Evolutionary conservation across 805 yeast genomes (phyloP).

Genomic region (Komagataella mondaviorum): DNA sequence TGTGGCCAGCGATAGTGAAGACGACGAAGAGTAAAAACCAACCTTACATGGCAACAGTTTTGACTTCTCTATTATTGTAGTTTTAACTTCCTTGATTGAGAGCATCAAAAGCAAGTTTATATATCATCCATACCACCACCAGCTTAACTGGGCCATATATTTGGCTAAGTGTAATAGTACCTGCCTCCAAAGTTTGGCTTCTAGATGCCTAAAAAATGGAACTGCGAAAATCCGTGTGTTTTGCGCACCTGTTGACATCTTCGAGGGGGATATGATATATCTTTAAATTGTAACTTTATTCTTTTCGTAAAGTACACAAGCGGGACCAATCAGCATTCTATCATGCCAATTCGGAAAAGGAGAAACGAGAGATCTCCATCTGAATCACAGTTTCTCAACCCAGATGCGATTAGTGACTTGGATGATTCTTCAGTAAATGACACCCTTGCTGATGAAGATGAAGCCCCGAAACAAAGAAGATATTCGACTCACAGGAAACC

Average conservation of each 20-base stretch:
- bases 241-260: not conserved
- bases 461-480: not conserved
- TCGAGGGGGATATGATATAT: not conserved
- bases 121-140: not conserved
- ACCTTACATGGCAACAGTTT: not conserved
- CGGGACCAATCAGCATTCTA: not conserved
- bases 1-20: conserved; percentile 15
- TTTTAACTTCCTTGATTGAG: no score
- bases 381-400: not conserved
- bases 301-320: not conserved
- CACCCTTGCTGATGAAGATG: not conserved
- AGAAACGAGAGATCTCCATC: not conserved
- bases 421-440: not conserved
- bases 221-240: not conserved
- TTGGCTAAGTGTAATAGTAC: not conserved
- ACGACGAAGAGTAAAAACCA: conserved; percentile 8
- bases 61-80: not conserved
- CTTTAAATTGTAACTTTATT: no score
- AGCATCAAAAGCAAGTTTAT: no score
- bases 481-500: not conserved
- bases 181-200: not conserved
- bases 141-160: not conserved
- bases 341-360: not conserved
- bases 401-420: not conserved
- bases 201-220: no score